Evolutionary conservation across 768 basidiomycete species (phyloP).

Genomic region (Agaricus sinodeliciosus): DNA sequence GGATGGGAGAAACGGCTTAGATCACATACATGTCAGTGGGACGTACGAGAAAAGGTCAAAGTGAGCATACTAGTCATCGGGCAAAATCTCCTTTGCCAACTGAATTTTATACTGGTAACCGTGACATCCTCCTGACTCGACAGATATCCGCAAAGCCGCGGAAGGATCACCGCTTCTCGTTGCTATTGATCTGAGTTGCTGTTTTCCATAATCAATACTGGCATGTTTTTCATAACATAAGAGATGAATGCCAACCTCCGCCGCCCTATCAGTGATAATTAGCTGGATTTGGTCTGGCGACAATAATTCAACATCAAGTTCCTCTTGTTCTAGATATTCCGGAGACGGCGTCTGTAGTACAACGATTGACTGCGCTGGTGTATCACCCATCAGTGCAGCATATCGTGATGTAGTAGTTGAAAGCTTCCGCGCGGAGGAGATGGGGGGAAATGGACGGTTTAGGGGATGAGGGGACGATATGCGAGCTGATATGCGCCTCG

Average conservation of each 20-base stretch:
- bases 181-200: slow-evolving; percentile 79
- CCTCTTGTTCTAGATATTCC: slow-evolving; percentile 50
- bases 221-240: neutral
- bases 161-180: slow-evolving; percentile 52
- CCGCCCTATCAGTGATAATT: slow-evolving; percentile 65
- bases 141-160: slow-evolving; percentile 72
- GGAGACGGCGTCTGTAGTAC: slow-evolving; percentile 45
- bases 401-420: slow-evolving; percentile 17
- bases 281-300: slow-evolving; percentile 47
- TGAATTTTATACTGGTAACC: slow-evolving; percentile 96
- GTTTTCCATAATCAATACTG: slow-evolving; percentile 7
- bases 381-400: slow-evolving; percentile 34
- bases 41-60: neutral
- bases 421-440: slow-evolving; percentile 7
- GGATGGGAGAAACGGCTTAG: slow-evolving; percentile 69
- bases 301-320: slow-evolving; percentile 56
- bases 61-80: slow-evolving; percentile 78
- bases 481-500: neutral
- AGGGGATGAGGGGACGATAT: neutral
- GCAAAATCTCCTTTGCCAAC: slow-evolving; percentile 51
- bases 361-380: slow-evolving; percentile 40
- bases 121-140: slow-evolving; percentile 95
- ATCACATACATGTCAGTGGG: neutral
- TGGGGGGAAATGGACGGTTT: neutral
- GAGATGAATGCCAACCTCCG: slow-evolving; percentile 44